Conservation (phyloP, 345 rosid species). For the Linum trigynum region DNA sequence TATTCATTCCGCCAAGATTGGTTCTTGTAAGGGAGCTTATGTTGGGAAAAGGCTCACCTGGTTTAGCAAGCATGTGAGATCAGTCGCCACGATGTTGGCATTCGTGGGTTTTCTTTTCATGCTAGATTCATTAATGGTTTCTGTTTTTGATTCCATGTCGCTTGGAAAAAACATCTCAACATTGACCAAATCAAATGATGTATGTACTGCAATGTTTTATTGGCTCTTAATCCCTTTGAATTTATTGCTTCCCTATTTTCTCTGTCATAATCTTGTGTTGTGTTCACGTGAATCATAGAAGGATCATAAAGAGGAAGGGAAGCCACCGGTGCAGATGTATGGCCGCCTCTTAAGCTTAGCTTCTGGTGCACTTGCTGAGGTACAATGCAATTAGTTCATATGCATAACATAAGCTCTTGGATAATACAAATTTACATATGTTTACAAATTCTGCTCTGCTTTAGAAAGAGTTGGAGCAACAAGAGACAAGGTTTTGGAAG, state of each 20-base stretch:
- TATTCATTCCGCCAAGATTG: constrained; percentile 37
- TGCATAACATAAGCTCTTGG: neutral
- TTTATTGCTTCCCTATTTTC: neutral
- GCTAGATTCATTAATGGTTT: constrained; percentile 59
- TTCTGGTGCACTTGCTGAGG: constrained; percentile 61
- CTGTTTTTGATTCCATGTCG: constrained; percentile 42
- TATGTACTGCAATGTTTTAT: constrained; percentile 36
- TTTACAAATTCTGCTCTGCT: constrained; percentile 17
- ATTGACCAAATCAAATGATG: constrained; percentile 18
- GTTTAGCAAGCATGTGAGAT: constrained; percentile 42
- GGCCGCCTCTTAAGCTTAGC: constrained; percentile 59
- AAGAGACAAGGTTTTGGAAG: constrained; percentile 37
- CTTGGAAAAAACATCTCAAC: constrained; percentile 28
- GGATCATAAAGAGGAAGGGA: constrained; percentile 26
- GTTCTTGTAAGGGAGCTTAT: constrained; percentile 37
- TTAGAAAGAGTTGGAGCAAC: constrained; percentile 44
- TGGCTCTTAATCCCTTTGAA: neutral
- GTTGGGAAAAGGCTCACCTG: constrained; percentile 46
- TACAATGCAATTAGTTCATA: constrained; percentile 20
- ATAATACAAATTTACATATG: neutral
- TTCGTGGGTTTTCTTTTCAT: constrained; percentile 41
- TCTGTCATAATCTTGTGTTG: neutral
- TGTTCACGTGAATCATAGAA: constrained; percentile 20
- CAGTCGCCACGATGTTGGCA: constrained; percentile 34
- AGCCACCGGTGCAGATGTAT: constrained; percentile 54